phyloP scores from a whole-genome alignment of 2,329 filamentous ascomycete species.

The Colletotrichum gigasporum region DNA sequence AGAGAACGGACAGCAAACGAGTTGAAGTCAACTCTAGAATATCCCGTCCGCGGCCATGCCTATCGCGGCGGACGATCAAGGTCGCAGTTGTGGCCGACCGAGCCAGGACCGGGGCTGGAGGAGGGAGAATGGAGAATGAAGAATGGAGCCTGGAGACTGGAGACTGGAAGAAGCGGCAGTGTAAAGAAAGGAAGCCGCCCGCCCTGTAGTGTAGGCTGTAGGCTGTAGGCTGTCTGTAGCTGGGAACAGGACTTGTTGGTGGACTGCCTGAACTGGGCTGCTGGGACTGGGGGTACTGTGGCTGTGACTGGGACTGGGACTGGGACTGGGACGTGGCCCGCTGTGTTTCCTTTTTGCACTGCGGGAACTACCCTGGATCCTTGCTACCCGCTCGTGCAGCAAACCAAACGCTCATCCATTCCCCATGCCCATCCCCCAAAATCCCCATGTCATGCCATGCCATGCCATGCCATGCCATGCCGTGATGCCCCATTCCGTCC shows the following conservation, averaged over 20 bases:
- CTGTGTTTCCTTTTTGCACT: conserved; percentile 19
- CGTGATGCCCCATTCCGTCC: not conserved
- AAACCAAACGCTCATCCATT: conserved; percentile 26
- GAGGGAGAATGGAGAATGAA: too few relatives aligned
- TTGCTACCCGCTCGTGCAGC: conserved; percentile 55
- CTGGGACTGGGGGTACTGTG: not conserved
- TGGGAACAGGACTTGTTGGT: too few relatives aligned
- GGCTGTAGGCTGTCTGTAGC: too few relatives aligned
- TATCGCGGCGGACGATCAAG: too few relatives aligned
- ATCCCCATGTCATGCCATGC: not conserved
- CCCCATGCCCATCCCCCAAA: not conserved
- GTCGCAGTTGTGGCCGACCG: too few relatives aligned
- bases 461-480: conserved; percentile 4
- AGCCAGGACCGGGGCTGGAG: too few relatives aligned
- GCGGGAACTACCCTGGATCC: conserved; percentile 43
- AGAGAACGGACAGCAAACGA: not conserved
- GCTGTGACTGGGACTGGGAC: not conserved
- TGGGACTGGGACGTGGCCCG: conserved; percentile 9
- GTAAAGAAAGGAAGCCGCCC: too few relatives aligned
- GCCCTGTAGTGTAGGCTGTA: too few relatives aligned
- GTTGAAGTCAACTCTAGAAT: not conserved
- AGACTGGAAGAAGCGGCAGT: too few relatives aligned
- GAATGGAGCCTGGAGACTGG: too few relatives aligned
- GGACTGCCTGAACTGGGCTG: too few relatives aligned
- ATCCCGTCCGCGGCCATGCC: too few relatives aligned